These are phyloP conservation scores for Penstemon barbatus DNA, from an alignment of 257 asterid genomes.

Conservation along the genomic window DNA sequence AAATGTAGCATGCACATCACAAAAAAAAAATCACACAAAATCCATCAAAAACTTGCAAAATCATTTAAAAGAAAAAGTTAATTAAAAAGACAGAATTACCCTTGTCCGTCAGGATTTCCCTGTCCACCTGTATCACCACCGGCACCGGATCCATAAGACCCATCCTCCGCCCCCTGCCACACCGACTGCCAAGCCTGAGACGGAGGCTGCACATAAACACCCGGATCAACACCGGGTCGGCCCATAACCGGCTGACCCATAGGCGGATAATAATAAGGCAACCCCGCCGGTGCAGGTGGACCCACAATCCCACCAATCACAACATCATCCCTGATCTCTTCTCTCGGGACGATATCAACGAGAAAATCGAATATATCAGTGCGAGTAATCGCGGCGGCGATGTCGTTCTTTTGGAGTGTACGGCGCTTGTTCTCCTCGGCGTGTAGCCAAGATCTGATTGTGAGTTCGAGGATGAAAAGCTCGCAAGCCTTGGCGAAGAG, in stretches of 20 bases:
- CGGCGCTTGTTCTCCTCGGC: constrained; percentile 96
- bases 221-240: constrained; percentile 71
- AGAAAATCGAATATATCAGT: constrained; percentile 85
- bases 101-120: constrained; percentile 62
- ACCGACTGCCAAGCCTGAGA: constrained; percentile 73
- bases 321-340: constrained; percentile 75
- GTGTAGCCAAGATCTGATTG: constrained; percentile 92
- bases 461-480: constrained; percentile 87
- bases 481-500: constrained; percentile 94
- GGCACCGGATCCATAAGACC: constrained; percentile 38
- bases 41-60: too few species aligned
- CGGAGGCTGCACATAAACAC: constrained; percentile 48
- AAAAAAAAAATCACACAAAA: too few species aligned
- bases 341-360: constrained; percentile 87
- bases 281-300: constrained; percentile 49
- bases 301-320: constrained; percentile 48
- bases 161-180: constrained; percentile 68
- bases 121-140: constrained; percentile 36
- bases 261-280: constrained; percentile 80
- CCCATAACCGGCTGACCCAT: constrained; percentile 88
- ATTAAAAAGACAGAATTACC: constrained; percentile 34
- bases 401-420: constrained; percentile 88
- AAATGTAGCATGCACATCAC: too few species aligned
- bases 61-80: too few species aligned
- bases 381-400: constrained; percentile 86